Base-by-base conservation (phyloP, 306 rosid species). In the Cicer judaicum region DNA sequence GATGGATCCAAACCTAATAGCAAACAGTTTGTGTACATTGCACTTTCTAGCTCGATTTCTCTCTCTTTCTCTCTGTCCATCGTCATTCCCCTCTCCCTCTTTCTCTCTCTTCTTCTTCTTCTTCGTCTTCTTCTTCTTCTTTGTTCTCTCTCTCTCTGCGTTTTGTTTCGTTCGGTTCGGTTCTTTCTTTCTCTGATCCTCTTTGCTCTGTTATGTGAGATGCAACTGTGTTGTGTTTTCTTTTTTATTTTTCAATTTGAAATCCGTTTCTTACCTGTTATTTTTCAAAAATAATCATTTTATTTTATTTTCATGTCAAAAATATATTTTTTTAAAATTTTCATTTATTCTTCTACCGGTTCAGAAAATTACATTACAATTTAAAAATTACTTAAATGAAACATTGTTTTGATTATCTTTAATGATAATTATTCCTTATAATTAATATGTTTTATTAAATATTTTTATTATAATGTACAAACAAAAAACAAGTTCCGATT, bases 41-140 rank as follows among this genome's bases (percentile, higher is more conserved):
- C 96, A 79, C 98, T 95, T 79, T 95, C 99, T 0, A 95, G 90
- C 89, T 95, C 99, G 41, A 90, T 90, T 88, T 95, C 99, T 83
- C 99, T 84, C 89, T 95, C 99, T 81, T 95, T 95, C 85, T 95
- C 98, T 85, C 99, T 89, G 83, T 92, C 99, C 99, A 95, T 92
- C 85, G 98, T 91, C 97, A 94, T 94, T 79, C 70, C 91, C 87
- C 79, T 29, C 85, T 43, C 36, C 4, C 5, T 3, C 53, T 0
- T 24, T 15, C 62, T 18, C 24, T 5, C 11, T 29, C 11, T 74
- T 8, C 9, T 11, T 66, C 56, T 52, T 46, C 72, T 11, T 66
- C 24, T 60, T 14, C 11, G 49, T 40, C 56, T 44, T 41, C 80
- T 60, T 14, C 12, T 59, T 40, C 57, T 46, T 42, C 80, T 55